Evolutionary conservation across 2,329 filamentous ascomycete species (phyloP).

Genomic region (Stemphylium beticola): DNA sequence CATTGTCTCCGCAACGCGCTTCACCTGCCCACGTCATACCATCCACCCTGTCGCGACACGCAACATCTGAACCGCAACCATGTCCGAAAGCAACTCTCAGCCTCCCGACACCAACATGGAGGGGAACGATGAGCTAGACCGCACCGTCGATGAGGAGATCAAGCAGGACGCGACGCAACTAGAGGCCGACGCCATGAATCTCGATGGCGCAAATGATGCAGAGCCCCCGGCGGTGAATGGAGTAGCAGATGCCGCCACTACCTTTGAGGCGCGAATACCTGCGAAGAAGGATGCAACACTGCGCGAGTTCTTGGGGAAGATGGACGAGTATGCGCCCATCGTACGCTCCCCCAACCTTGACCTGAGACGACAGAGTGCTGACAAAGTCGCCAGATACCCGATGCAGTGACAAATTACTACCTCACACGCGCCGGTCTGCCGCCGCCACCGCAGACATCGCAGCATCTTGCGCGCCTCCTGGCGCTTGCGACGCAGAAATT

Average conservation of each 20-base stretch:
- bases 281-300: constrained; percentile 90
- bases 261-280: constrained; percentile 68
- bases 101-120: constrained; percentile 39
- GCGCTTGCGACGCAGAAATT: constrained; percentile 99
- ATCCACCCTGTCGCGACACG: constrained; percentile 5
- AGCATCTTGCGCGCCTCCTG: constrained; percentile 87
- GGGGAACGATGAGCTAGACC: constrained; percentile 49
- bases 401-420: constrained; percentile 97
- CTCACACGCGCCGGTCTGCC: constrained; percentile 94
- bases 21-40: constrained; percentile 14
- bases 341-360: constrained; percentile 59
- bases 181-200: constrained; percentile 47
- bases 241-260: constrained; percentile 52
- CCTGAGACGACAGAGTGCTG: constrained; percentile 12
- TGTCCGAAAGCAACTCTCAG: constrained; percentile 42
- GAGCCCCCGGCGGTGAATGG: constrained; percentile 46
- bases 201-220: constrained; percentile 50
- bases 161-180: constrained; percentile 41
- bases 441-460: constrained; percentile 87
- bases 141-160: constrained; percentile 52
- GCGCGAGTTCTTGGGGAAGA: constrained; percentile 91
- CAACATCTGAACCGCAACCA: constrained; percentile 23
- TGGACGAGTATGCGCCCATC: constrained; percentile 98
- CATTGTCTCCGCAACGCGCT: constrained; percentile 20
- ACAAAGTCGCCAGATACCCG: constrained; percentile 74